These are phyloP conservation scores for Cadophora sp. DNA, from an alignment of 2,329 filamentous ascomycete genomes.

Conservation along the genomic window DNA sequence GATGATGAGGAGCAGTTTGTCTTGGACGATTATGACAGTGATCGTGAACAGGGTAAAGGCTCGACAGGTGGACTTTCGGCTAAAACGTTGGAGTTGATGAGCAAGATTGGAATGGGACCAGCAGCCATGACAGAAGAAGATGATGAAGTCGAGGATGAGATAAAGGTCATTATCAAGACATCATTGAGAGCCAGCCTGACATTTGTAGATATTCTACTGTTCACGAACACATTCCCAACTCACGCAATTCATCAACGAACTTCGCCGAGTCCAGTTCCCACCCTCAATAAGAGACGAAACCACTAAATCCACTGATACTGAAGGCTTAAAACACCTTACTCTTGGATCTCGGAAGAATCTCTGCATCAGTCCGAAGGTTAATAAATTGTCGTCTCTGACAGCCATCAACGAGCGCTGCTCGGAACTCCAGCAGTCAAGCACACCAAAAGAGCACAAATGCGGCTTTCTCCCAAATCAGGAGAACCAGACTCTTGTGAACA, in stretches of 20 bases:
- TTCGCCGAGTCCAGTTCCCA: constrained; percentile 68
- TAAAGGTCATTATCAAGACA: constrained; percentile 51
- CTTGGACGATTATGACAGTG: constrained; percentile 74
- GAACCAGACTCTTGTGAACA: constrained; percentile 71
- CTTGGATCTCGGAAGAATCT: constrained; percentile 73
- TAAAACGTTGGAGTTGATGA: constrained; percentile 67
- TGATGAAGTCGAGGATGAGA: constrained; percentile 60
- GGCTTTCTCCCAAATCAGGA: constrained; percentile 80
- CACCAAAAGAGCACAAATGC: constrained; percentile 71
- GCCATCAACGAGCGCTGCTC: constrained; percentile 94
- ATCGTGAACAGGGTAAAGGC: constrained; percentile 53
- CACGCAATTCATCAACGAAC: constrained; percentile 72
- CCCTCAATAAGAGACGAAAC: constrained; percentile 56
- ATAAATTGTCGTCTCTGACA: constrained; percentile 69
- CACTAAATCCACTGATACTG: constrained; percentile 46
- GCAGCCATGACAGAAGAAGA: constrained; percentile 49
- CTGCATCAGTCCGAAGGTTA: constrained; percentile 88
- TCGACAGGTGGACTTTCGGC: constrained; percentile 58
- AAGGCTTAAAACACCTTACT: constrained; percentile 70
- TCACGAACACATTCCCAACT: constrained; percentile 78
- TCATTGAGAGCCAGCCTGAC: constrained; percentile 21
- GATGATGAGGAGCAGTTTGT: constrained; percentile 63
- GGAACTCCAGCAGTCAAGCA: constrained; percentile 81
- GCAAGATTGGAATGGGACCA: constrained; percentile 54
- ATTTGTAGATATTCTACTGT: constrained; percentile 66